These are phyloP conservation scores for Nicotiana rustica DNA, from an alignment of 305 asterid species.

Conservation along the genomic window DNA sequence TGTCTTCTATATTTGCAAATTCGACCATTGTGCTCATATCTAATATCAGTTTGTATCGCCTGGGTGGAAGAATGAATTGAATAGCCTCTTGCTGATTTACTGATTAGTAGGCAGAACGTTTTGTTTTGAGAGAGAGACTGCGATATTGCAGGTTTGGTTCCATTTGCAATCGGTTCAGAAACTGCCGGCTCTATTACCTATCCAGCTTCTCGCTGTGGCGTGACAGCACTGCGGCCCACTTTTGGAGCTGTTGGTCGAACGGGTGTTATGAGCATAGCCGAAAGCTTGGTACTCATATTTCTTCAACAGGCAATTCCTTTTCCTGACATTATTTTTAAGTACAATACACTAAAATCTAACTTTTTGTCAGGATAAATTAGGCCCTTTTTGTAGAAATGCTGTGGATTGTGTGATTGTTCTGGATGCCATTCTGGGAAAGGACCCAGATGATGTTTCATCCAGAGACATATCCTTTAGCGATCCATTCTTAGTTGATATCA, in stretches of 20 bases:
- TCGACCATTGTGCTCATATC: constrained; percentile 6
- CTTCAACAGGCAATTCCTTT: constrained; percentile 19
- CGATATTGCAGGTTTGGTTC: constrained; percentile 72
- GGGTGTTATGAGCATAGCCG: constrained; percentile 90
- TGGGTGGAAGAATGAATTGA: neutral
- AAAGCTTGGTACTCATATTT: constrained; percentile 74
- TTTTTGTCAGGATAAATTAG: constrained; percentile 79
- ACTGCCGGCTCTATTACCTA: constrained; percentile 87
- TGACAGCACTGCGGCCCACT: constrained; percentile 89
- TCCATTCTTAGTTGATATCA: constrained; percentile 76
- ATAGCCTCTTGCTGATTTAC: neutral
- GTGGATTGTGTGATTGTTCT: constrained; percentile 78
- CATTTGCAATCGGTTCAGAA: constrained; percentile 95
- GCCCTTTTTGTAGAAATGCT: constrained; percentile 91
- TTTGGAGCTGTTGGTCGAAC: constrained; percentile 90
- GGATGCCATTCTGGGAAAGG: constrained; percentile 78
- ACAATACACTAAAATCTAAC: constrained; percentile 27
- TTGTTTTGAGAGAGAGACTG: neutral
- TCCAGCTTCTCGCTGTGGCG: constrained; percentile 95
- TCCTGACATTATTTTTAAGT: neutral
- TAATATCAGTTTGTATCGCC: neutral
- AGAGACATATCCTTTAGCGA: constrained; percentile 66
- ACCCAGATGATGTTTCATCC: constrained; percentile 83
- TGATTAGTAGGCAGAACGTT: neutral
- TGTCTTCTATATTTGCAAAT: neutral